Base-by-base conservation (phyloP, 1,139 yeast genomes). In the Zygosaccharomyces pseudobailii region DNA sequence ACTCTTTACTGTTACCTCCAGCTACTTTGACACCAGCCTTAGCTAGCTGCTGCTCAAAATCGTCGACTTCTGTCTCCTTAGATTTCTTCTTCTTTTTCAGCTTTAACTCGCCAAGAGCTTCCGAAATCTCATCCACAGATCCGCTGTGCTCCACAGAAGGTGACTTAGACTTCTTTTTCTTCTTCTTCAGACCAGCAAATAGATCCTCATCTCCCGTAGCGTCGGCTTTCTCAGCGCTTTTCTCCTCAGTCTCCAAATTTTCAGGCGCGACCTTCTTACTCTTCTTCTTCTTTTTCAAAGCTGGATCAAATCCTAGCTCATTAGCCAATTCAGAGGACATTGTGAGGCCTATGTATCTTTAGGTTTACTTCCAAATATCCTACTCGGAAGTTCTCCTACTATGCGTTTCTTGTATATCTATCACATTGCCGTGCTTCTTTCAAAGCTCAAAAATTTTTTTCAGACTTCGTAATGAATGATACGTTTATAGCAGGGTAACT, bases 201-300 rank as follows among this genome's bases (percentile, higher is more conserved):
- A 74, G 57, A 46, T 75, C 74, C 46, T 68, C 72, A 41, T 68
- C 74, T 46, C 58, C 67, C 50, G 55, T 48, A 6, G 49, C 61
- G 2, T 65, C 56, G 6, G 58, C 37, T 37, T 55, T 55, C 13
- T 46, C 49, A 46, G 53, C 35, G 49, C 51, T 45, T 44, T 48
- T 48, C 59, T 45, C 55, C 21, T 56, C 49, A 20, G 54, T 62
- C 37, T 70, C 53, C 61, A 63, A 52, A 61, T 57, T 66, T 35
- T 65, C 69, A 35, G 72, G 62, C 27, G 65, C 73, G 27, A 63
- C 67, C 62, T 53, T 67, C 67, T 58, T 65, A 57, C 42, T 71
- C 81, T 85, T 84, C 89, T 87, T 87, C 82, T 88, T 88, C 78
- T 87, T 87, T 77, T 87, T 87, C 65, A 83, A 73, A 36, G 80